phyloP scores from a whole-genome alignment of 2,329 filamentous ascomycete species.

The Penicillium sp. region DNA sequence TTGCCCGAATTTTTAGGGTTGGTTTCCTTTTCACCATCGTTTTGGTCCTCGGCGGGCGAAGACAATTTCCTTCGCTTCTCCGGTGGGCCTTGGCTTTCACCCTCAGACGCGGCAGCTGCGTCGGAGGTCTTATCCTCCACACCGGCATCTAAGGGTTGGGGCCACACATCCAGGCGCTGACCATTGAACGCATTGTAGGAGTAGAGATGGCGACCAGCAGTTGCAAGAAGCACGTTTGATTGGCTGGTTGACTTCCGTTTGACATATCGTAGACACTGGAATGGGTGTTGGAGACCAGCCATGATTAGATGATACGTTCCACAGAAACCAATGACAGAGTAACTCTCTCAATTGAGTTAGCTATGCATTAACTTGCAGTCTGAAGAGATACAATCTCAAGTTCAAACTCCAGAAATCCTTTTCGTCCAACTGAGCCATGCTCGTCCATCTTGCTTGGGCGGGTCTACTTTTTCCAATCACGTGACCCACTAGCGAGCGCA shows the following conservation, averaged over 20 bases:
- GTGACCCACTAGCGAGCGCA: conserved; percentile 40
- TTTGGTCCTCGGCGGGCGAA: conserved; percentile 20
- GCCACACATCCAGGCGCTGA: conserved; percentile 60
- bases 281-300: conserved; percentile 50
- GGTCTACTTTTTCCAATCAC: conserved; percentile 21
- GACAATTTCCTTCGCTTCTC: conserved; percentile 46
- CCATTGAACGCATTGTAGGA: conserved; percentile 61
- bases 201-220: conserved; percentile 68
- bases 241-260: conserved; percentile 23
- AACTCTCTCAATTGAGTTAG: neutral
- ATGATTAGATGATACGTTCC: conserved; percentile 23
- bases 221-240: conserved; percentile 61
- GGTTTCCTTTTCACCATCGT: conserved; percentile 12
- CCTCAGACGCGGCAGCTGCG: conserved; percentile 25
- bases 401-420: neutral
- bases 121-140: conserved; percentile 22
- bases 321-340: neutral
- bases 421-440: conserved; percentile 3
- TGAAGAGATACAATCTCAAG: neutral
- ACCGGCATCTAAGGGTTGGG: conserved; percentile 32
- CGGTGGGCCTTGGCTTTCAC: conserved; percentile 37
- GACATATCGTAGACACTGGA: conserved; percentile 57
- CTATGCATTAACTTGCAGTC: neutral
- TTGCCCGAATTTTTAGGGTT: conserved; percentile 9
- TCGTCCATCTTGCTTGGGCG: conserved; percentile 5